phyloP scores from a whole-genome alignment of 1,284 basidiomycete genomes.

The Macrocystidia cucumis region DNA sequence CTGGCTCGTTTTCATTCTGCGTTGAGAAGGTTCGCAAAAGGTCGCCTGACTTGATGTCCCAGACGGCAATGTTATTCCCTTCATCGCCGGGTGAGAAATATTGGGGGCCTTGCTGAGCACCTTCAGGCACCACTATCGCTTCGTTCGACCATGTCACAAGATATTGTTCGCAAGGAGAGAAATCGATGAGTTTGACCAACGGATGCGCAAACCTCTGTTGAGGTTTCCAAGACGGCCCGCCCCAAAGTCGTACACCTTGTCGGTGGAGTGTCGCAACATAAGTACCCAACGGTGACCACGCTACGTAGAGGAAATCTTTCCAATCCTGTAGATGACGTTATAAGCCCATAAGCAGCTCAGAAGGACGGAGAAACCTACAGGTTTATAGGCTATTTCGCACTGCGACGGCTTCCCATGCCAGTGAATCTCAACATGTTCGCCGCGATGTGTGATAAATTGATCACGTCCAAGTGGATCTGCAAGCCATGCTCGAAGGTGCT shows the following conservation, averaged over 20 bases:
- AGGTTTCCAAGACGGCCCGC: conserved; percentile 82
- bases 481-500: conserved; percentile 94
- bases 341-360: conserved; percentile 8
- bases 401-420: conserved; percentile 94
- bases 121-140: conserved; percentile 83
- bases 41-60: conserved; percentile 94
- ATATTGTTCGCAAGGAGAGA: conserved; percentile 96
- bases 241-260: conserved; percentile 96
- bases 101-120: conserved; percentile 75
- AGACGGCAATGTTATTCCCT: conserved; percentile 95
- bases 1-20: conserved; percentile 47
- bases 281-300: conserved; percentile 96
- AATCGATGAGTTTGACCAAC: conserved; percentile 93
- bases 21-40: conserved; percentile 91
- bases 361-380: conserved; percentile 36
- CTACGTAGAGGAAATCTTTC: conserved; percentile 92
- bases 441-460: conserved; percentile 93
- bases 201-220: conserved; percentile 93
- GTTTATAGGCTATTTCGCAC: conserved; percentile 77
- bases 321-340: conserved; percentile 54
- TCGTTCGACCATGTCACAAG: conserved; percentile 98
- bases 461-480: conserved; percentile 90
- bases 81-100: conserved; percentile 93
- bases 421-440: conserved; percentile 85
- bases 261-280: conserved; percentile 92